Evolutionary conservation across 129 eudicot species (phyloP).

Genomic region (Apium graveolens): DNA sequence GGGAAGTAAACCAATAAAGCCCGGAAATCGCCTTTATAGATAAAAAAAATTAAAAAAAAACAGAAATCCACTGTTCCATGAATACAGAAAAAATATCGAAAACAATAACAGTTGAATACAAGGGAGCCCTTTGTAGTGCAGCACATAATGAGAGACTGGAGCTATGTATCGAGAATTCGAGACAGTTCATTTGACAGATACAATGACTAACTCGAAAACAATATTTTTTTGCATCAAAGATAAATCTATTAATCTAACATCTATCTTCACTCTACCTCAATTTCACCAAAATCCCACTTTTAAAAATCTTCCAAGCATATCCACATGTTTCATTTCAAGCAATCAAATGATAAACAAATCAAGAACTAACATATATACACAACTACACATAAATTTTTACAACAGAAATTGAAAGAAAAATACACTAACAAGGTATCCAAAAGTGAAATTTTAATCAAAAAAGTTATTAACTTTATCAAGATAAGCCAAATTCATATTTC

Average conservation of each 20-base stretch:
- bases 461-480: neutral
- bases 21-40: neutral
- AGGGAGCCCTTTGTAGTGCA: conserved; percentile 1
- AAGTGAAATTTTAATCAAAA: too few species aligned
- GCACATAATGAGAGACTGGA: neutral
- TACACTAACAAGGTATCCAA: neutral
- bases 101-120: neutral
- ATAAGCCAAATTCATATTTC: conserved; percentile 1
- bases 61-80: neutral
- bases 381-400: neutral
- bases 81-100: neutral
- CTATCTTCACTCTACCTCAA: neutral
- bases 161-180: neutral
- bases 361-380: neutral
- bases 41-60: neutral
- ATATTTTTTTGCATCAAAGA: neutral
- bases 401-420: neutral
- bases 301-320: neutral
- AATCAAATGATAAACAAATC: conserved; percentile 3
- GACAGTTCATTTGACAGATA: neutral
- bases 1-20: neutral
- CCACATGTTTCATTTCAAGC: neutral
- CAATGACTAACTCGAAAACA: neutral
- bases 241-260: neutral
- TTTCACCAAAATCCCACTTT: neutral